Evolutionary conservation across 352 stramenopile species (phyloP).

Genomic region (Saprolegnia diclina): DNA sequence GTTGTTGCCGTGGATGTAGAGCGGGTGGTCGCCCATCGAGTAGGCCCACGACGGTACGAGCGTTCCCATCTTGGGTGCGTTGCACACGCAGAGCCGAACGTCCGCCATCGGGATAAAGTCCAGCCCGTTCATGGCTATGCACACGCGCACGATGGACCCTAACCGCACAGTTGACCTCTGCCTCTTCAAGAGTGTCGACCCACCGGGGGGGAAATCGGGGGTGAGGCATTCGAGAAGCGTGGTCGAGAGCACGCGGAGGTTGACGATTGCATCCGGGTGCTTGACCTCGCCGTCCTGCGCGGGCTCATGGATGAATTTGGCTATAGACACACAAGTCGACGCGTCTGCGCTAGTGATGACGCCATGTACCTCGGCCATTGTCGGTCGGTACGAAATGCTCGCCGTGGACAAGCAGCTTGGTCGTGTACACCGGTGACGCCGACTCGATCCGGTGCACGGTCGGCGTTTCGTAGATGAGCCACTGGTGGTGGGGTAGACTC

Average conservation of each 20-base stretch:
- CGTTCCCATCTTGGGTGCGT: slow-evolving; percentile 17
- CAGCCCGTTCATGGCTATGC: slow-evolving; percentile 24
- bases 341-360: too few relatives aligned
- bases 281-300: neutral
- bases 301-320: slow-evolving; percentile 16
- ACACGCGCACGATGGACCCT: slow-evolving; percentile 18
- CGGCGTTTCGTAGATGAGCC: slow-evolving; percentile 22
- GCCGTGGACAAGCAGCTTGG: slow-evolving; percentile 23
- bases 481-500: slow-evolving; percentile 10
- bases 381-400: slow-evolving; percentile 24
- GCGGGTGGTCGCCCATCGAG: slow-evolving; percentile 8
- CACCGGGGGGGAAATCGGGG: slow-evolving; percentile 26
- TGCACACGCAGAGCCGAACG: slow-evolving; percentile 1
- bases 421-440: slow-evolving; percentile 20
- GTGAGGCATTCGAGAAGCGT: slow-evolving; percentile 19
- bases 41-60: slow-evolving; percentile 22
- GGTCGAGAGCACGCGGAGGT: slow-evolving; percentile 10
- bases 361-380: neutral
- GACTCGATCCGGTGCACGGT: slow-evolving; percentile 19
- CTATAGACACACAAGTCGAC: too few relatives aligned
- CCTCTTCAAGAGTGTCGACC: neutral
- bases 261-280: slow-evolving; percentile 4
- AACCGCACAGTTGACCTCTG: too few relatives aligned
- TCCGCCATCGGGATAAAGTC: slow-evolving; percentile 25
- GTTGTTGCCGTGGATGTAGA: slow-evolving; percentile 20